A percentile compares a stretch with the other conserved stretches of the same genome.
These are phyloP conservation scores for Malus asiatica DNA, from an alignment of 306 rosid species.

Conservation along the genomic window DNA sequence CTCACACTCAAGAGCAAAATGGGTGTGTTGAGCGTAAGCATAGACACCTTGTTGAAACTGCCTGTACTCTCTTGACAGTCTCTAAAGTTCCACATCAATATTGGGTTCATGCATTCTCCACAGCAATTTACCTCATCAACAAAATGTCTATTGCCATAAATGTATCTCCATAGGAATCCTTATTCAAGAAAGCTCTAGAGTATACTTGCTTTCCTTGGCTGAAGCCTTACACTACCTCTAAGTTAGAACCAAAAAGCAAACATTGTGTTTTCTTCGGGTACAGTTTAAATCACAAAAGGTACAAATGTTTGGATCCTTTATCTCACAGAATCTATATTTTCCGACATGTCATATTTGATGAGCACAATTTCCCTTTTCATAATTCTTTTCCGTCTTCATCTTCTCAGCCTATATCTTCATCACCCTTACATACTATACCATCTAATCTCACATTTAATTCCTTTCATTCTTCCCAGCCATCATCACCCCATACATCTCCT, in stretches of 20 bases:
- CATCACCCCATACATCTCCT: neutral
- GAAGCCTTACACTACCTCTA: neutral
- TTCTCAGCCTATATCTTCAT: neutral
- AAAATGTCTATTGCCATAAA: too few species aligned
- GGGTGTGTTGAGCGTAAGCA: neutral
- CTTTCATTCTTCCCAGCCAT: too few species aligned
- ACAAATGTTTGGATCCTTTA: neutral
- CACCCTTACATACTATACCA: accelerated
- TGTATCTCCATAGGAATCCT: too few species aligned
- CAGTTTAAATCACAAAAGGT: neutral
- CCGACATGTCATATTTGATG: neutral
- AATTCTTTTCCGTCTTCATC: accelerated
- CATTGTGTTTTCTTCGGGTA: neutral
- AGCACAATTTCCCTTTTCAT: neutral
- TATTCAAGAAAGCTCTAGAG: neutral
- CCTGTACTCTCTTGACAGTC: too few species aligned
- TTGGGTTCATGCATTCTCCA: too few species aligned
- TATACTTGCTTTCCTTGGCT: neutral
- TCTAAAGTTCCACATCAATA: too few species aligned
- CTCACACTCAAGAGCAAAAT: neutral
- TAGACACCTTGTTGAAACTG: too few species aligned
- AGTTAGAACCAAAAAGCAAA: neutral
- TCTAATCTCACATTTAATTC: neutral
- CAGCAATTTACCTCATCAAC: too few species aligned
- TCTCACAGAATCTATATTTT: neutral